Conservation (phyloP, 2,329 filamentous ascomycete species). For the Penicillium sp. region DNA sequence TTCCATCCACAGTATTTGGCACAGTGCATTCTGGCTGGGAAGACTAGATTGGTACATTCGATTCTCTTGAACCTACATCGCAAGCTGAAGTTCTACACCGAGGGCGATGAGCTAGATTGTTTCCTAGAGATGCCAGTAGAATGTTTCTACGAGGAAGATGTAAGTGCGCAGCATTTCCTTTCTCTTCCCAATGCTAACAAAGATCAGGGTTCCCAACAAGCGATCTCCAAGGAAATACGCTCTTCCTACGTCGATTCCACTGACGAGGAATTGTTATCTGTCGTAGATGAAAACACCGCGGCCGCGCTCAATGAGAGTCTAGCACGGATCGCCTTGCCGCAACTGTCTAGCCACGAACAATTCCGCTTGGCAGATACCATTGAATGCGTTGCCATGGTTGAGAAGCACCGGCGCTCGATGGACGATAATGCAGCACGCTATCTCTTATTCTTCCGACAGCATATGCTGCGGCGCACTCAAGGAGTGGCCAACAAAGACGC, state of each 20-base stretch:
- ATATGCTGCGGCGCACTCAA: conserved; percentile 67
- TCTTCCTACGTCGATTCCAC: conserved; percentile 54
- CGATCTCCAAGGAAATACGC: conserved; percentile 49
- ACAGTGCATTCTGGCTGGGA: conserved; percentile 81
- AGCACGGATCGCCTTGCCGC: conserved; percentile 70
- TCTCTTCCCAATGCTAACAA: conserved; percentile 20
- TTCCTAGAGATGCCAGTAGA: conserved; percentile 64
- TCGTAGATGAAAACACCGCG: conserved; percentile 71
- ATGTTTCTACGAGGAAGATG: conserved; percentile 50
- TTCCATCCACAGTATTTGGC: conserved; percentile 91
- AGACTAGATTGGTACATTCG: conserved; percentile 67
- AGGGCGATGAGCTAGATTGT: conserved; percentile 77
- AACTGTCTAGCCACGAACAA: conserved; percentile 81
- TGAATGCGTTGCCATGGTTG: conserved; percentile 79
- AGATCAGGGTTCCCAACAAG: conserved; percentile 39
- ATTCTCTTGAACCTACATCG: conserved; percentile 72
- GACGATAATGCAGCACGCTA: conserved; percentile 88
- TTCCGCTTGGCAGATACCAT: conserved; percentile 81
- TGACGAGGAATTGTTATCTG: conserved; percentile 56
- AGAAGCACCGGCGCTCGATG: conserved; percentile 82
- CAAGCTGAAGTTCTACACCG: conserved; percentile 76
- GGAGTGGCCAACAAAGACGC: conserved; percentile 62
- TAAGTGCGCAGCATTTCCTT: conserved; percentile 27
- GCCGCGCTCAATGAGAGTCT: conserved; percentile 71
- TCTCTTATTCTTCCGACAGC: conserved; percentile 82